Conservation (phyloP, 805 yeast genomes). For the Kregervanrija fluxuum region DNA sequence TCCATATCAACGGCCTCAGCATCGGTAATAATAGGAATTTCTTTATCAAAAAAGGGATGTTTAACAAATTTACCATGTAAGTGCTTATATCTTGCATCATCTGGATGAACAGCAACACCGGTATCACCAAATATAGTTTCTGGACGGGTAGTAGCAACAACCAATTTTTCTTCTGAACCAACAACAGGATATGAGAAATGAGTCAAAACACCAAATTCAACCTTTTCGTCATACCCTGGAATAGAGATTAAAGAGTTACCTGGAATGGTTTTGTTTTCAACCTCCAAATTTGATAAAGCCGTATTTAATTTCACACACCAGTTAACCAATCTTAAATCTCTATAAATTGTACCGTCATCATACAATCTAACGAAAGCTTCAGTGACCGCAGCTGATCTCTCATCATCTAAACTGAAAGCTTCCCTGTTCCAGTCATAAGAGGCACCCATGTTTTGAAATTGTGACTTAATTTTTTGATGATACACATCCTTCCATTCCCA, state of each 20-base stretch:
- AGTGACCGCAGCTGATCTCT: conserved; percentile 67
- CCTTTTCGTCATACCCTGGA: conserved; percentile 84
- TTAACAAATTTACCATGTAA: conserved; percentile 87
- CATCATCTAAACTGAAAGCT: conserved; percentile 85
- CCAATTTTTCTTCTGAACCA: conserved; percentile 73
- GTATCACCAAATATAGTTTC: conserved; percentile 98
- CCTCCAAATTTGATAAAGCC: conserved; percentile 93
- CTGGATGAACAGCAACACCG: conserved; percentile 95
- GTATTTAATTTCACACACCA: conserved; percentile 96
- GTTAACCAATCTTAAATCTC: conserved; percentile 88
- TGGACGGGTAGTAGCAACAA: conserved; percentile 98
- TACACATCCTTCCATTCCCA: conserved; percentile 99
- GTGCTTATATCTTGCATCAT: conserved; percentile 87
- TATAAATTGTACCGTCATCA: conserved; percentile 92
- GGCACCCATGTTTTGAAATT: conserved; percentile 84
- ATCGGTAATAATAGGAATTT: conserved; percentile 84
- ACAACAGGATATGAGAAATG: conserved; percentile 89
- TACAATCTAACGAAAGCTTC: conserved; percentile 89
- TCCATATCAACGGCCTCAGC: conserved; percentile 97
- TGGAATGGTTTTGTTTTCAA: conserved; percentile 81
- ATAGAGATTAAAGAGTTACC: conserved; percentile 77
- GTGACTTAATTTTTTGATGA: conserved; percentile 77
- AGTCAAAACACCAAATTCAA: conserved; percentile 96
- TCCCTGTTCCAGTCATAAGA: conserved; percentile 96
- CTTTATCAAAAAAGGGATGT: conserved; percentile 85